phyloP scores from a whole-genome alignment of 2,329 filamentous ascomycete genomes.

The Endoconidiophora polonica region DNA sequence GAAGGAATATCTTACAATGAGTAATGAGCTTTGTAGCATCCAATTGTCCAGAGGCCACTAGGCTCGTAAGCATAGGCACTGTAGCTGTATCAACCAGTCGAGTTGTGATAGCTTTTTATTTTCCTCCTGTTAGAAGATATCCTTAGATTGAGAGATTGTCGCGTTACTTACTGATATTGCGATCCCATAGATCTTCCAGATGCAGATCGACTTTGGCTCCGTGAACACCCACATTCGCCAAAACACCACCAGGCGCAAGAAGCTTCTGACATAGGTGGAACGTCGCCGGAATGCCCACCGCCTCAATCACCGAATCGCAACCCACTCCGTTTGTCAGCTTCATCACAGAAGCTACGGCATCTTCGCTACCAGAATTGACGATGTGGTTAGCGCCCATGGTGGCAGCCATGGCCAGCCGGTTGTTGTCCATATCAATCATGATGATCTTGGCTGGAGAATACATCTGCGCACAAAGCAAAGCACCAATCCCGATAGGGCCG shows the following conservation, averaged over 20 bases:
- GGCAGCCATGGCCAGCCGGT: conserved; percentile 29
- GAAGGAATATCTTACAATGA: conserved; percentile 22
- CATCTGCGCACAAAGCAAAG: conserved; percentile 35
- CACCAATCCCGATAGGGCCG: conserved; percentile 39
- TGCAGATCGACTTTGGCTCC: conserved; percentile 34
- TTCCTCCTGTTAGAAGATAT: background rate
- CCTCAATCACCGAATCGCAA: conserved; percentile 41
- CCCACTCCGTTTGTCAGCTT: conserved; percentile 32
- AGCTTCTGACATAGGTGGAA: conserved; percentile 37
- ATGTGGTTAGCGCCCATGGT: conserved; percentile 31
- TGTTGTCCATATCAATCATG: conserved; percentile 32
- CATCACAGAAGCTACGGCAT: conserved; percentile 24
- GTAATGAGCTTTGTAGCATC: conserved; percentile 28
- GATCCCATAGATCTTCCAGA: conserved; percentile 36
- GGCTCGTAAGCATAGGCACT: conserved; percentile 31
- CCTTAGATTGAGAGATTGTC: background rate
- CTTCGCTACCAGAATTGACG: conserved; percentile 23
- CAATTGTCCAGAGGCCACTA: conserved; percentile 26
- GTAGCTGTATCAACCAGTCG: conserved; percentile 30
- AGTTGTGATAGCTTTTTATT: conserved; percentile 29
- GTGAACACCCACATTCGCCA: conserved; percentile 43
- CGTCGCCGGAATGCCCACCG: conserved; percentile 35
- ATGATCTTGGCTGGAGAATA: conserved; percentile 36
- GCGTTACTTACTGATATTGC: conserved; percentile 30
- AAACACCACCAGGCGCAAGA: conserved; percentile 33